Evolutionary conservation across 495 filamentous ascomycete genomes (phyloP), one percentile per base, ranked within the genome.

Genomic region (Podospora pseudoanserina): DNA sequence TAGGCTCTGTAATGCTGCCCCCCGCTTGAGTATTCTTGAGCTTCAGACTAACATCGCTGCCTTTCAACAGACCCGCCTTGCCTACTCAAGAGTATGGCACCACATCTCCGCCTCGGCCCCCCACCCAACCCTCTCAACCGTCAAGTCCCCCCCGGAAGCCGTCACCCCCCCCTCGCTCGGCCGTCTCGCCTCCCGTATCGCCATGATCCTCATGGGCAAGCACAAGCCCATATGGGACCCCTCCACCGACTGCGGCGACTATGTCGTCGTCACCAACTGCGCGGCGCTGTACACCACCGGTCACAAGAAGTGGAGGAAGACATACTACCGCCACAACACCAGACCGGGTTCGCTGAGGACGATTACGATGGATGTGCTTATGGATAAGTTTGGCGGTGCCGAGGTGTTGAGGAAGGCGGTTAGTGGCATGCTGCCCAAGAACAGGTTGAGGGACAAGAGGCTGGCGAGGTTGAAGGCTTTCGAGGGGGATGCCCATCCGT

Each of bases 191-290:
- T 92, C 91, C 60, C 89, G 89, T 66, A 98, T 99, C 79, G 94
- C 95, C 72, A 85, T 90, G 68, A 84, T 91, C 67, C 89, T 99
- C 27, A 98, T 98, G 95, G 95, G 95, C 80, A 99, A 99, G 85
- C 90, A 98, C 86, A 99, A 99, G 81, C 95, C 95, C 16, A 98
- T 97, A 82, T 99, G 89, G 81, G 92, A 98, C 79, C 96, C 92
- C 20, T 87, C 90, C 68, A 97, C 95, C 65, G 95, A 99, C 85
- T 98, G 96, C 86, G 95, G 95, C 67, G 95, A 99, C 87, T 99
- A 99, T 79, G 94, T 99, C 5, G 95, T 99, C 0, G 94, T 94
- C 5, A 90, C 90, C 34, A 88, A 91, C 73, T 99, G 95, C 84
- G 86, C 89, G 64, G 89, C 92, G 67, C 85, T 99, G 53, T 88